Conservation (phyloP, 2,329 filamentous ascomycete genomes). For the Colletotrichum sp. region DNA sequence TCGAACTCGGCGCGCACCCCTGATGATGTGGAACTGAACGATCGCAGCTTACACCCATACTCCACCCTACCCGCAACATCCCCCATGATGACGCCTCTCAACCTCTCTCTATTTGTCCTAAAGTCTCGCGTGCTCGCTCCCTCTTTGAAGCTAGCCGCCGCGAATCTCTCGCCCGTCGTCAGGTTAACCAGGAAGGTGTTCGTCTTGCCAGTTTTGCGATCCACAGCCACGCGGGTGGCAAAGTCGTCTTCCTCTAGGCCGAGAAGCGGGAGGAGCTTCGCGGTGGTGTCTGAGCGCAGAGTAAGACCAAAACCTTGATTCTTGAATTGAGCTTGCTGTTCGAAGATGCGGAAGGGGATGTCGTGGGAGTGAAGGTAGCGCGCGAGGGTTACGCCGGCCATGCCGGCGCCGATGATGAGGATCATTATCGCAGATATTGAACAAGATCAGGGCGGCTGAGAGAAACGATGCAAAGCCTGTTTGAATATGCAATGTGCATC, state of each 20-base stretch:
- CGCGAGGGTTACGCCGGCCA: not conserved
- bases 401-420: not conserved
- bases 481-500: not conserved
- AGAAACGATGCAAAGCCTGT: accelerated
- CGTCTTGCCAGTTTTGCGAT: not conserved
- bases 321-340: not conserved
- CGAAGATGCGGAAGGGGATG: not conserved
- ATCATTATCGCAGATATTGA: not conserved
- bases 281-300: not conserved
- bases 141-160: not conserved
- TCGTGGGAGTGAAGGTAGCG: not conserved
- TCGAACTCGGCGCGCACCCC: not conserved
- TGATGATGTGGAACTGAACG: accelerated
- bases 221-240: not conserved
- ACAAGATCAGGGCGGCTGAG: not conserved
- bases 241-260: not conserved
- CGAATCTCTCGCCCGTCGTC: not conserved
- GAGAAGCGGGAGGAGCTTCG: not conserved
- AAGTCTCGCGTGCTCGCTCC: not conserved
- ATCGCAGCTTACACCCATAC: not conserved
- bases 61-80: not conserved
- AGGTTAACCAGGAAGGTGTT: not conserved
- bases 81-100: not conserved
- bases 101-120: not conserved
- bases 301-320: not conserved